Evolutionary conservation across 176 grass and related monocot species (phyloP), one percentile per base, ranked within the genome.

Genomic region (Oryza nivara): DNA sequence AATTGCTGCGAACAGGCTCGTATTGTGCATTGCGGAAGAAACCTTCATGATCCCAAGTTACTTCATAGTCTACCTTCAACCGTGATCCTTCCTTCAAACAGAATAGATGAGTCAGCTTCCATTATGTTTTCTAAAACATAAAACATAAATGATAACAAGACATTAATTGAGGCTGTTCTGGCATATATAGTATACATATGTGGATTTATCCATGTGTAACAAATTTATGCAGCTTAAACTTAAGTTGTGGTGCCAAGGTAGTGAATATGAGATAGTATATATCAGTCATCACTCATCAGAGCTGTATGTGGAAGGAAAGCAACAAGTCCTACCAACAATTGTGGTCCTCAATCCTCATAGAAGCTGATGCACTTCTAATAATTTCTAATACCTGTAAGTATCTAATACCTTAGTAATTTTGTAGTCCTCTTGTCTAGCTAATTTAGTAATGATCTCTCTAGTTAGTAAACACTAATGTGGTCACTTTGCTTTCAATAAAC

Each of bases 61-160:
- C 83, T 35, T 95, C 89, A 87, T 98, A 98, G 78, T 95, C 93
- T 87, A 98, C 93, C 86, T 98, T 98, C 45, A 98, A 80, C 67
- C 70, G 80, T 43, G 95, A 92, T 36, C 93, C 95, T 88, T 98
- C 90, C 95, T 98, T 68, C 45, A 90, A 75, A 88, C 47, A 82
- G 64, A 76, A 51, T 74, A 70, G 60, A 73, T 23, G 70, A 84
- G 23, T 84, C 56, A 84, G 65, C 48, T 67, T 67, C 73, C 82
- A 85, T 61, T 82, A 76, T 51, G 15, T 45, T 78, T 43, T 48
- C 10, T 47, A 68, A 81, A 56, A 34, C 3, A 64, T 72, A 80
- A 20, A 84, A 71, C 38, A 40, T 60, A 88, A 78, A 51, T 3
- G 82, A 48, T 16, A 2, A 56, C 34, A 46, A 88, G 73, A 68